phyloP scores from a whole-genome alignment of 1,284 basidiomycete genomes.

The Rhodotorula sp. region DNA sequence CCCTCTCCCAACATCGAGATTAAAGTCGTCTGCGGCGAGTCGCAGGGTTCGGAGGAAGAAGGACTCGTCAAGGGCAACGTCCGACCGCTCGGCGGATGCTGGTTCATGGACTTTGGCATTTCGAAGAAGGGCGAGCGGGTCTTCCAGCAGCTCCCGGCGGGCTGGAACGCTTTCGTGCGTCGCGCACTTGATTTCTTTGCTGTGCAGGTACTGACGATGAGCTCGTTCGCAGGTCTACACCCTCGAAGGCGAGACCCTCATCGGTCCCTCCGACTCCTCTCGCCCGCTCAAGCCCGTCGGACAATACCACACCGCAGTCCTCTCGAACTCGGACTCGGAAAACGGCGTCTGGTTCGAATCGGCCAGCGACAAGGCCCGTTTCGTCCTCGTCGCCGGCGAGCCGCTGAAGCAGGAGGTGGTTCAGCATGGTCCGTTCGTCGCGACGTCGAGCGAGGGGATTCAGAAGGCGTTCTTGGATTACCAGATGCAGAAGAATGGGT shows the following conservation, averaged over 20 bases:
- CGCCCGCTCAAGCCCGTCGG: slow-evolving; percentile 42
- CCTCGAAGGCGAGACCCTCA: slow-evolving; percentile 25
- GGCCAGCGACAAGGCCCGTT: slow-evolving; percentile 26
- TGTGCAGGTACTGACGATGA: background rate
- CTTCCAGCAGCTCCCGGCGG: slow-evolving; percentile 75
- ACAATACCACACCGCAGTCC: slow-evolving; percentile 49
- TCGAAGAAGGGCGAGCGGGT: slow-evolving; percentile 62
- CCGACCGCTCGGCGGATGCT: slow-evolving; percentile 82
- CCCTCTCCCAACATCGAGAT: slow-evolving; percentile 67
- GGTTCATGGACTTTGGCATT: slow-evolving; percentile 83
- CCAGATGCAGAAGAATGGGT: slow-evolving; percentile 79
- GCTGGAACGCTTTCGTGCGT: slow-evolving; percentile 48
- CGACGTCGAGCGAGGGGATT: slow-evolving; percentile 59
- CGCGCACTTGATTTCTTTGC: slow-evolving; percentile 24
- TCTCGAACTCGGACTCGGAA: slow-evolving; percentile 62
- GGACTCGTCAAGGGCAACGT: slow-evolving; percentile 72
- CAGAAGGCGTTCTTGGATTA: slow-evolving; percentile 79
- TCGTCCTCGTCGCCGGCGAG: slow-evolving; percentile 67
- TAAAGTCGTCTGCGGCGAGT: slow-evolving; percentile 84
- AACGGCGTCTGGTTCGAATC: slow-evolving; percentile 66
- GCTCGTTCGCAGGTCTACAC: slow-evolving; percentile 33
- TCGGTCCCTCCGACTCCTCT: slow-evolving; percentile 15
- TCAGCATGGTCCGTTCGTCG: slow-evolving; percentile 59
- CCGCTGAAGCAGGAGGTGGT: slow-evolving; percentile 83
- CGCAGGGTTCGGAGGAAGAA: slow-evolving; percentile 58